A percentile compares a stretch with the other conserved stretches of the same genome.
These are phyloP conservation scores for Zygoascus flipseniorum DNA, from an alignment of 805 yeast genomes.

Conservation along the genomic window DNA sequence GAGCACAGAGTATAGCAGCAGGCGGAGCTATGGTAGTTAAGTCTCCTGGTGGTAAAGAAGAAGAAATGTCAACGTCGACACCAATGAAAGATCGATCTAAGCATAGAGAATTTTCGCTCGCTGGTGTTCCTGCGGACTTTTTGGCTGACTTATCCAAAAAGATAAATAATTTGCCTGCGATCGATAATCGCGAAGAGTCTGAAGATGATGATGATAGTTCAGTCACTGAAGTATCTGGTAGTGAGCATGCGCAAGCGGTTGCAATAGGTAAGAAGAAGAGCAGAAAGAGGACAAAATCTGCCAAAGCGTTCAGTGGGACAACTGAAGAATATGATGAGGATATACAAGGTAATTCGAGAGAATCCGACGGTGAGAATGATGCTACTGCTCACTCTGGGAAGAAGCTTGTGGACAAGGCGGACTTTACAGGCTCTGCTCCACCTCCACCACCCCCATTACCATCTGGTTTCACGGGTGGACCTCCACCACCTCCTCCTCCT, in stretches of 20 bases:
- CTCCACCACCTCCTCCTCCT: slow-evolving; percentile 8
- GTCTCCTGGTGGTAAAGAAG: background rate
- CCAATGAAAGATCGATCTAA: background rate
- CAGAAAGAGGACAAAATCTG: background rate
- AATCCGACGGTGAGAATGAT: background rate
- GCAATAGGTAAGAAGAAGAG: background rate
- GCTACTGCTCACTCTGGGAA: background rate
- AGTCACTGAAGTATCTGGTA: background rate
- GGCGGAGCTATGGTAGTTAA: background rate
- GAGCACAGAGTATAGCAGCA: background rate
- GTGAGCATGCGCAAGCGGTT: background rate
- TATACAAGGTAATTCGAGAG: background rate
- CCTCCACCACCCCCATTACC: slow-evolving; percentile 24
- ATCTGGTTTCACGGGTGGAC: slow-evolving; percentile 26
- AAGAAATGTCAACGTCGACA: background rate
- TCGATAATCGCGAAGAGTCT: background rate
- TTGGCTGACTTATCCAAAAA: slow-evolving; percentile 9
- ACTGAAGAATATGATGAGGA: background rate
- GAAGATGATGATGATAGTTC: background rate
- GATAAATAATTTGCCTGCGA: background rate
- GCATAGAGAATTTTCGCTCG: background rate
- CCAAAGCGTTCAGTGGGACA: background rate
- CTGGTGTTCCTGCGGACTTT: slow-evolving; percentile 2
- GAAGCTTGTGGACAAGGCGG: background rate
- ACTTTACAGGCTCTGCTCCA: slow-evolving; percentile 17